Evolutionary conservation across 306 rosid genomes (phyloP).

Genomic region (Malus orientalis): DNA sequence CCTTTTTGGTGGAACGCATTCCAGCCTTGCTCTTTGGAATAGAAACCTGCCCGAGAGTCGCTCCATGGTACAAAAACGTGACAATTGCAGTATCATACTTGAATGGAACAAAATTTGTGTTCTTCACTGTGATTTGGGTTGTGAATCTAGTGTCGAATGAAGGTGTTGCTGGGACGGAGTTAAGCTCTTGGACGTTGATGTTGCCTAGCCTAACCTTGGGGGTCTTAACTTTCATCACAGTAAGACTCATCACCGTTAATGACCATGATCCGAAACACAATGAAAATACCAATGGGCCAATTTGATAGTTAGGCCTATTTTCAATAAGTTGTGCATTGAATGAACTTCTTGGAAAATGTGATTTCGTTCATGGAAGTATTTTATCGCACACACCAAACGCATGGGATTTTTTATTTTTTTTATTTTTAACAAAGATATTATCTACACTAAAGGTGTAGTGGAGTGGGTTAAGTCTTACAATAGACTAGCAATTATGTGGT

Average conservation of each 20-base stretch:
- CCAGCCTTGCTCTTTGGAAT: background rate
- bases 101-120: background rate
- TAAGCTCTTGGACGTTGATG: background rate
- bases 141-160: background rate
- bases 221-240: slow-evolving; percentile 5
- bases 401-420: too few species aligned
- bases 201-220: background rate
- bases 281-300: background rate
- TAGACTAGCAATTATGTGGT: too few species aligned
- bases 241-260: background rate
- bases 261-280: background rate
- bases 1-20: background rate
- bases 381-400: background rate
- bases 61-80: background rate
- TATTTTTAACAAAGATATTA: too few species aligned
- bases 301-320: background rate
- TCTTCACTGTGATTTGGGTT: background rate
- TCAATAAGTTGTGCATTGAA: background rate
- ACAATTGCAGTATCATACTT: background rate
- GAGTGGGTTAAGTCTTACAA: too few species aligned
- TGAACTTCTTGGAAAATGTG: slow-evolving; percentile 8
- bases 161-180: background rate
- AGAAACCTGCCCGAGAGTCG: background rate
- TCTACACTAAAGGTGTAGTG: too few species aligned
- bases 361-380: background rate